Base-by-base conservation (phyloP, 2,329 filamentous ascomycete genomes). In the Fusarium nematophilum region DNA sequence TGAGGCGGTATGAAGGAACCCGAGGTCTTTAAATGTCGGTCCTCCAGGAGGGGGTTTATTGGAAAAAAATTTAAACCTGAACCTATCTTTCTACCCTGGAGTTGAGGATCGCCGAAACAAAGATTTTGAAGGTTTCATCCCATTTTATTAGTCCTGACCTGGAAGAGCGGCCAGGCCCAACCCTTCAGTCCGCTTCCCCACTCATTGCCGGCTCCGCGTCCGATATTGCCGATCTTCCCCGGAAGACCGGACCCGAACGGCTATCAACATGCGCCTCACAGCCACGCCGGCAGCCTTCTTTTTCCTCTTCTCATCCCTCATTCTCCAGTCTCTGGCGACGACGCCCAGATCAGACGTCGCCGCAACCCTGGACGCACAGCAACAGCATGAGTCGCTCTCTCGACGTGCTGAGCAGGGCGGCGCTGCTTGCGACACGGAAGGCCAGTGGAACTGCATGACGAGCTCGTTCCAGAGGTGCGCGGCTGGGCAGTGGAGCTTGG, bases 391-490 rank as follows among this genome's bases (percentile, higher is more conserved):
- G 14, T 7, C 49, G 14, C 40, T 70, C 1, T 14, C 53, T 9
- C 58, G 49, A 21, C 68, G 70, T n/a, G 64, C 66, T 11, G 67
- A 76, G 55, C 55, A 70, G 10, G 69, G 65, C 4, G 79, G 79
- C 15, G 70, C 77, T 2, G 61, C 69, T 5, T 84, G 82, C 68
- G 69, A 71, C 9, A 65, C 72, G 10, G 81, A 85, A 54, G 82
- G 82, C n/a, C 76, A 79, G 57, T 85, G 82, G 82, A 82, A 84
- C 70, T 85, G 83, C 73, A 79, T 84, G 73, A 75, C 73, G 1
- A 71, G 62, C 15, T 75, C 72, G 27, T 85, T 79, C 72, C 82
- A 85, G 70, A 77, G 82, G 23, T 85, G 82, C 64, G 80, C 78
- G 3, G 69, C 73, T 9, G 81, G 81, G 3, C 66, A 53, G 9